Evolutionary conservation across 225 moss, liverwort and hornwort species (phyloP).

Genomic region (Marchantia polymorpha): DNA sequence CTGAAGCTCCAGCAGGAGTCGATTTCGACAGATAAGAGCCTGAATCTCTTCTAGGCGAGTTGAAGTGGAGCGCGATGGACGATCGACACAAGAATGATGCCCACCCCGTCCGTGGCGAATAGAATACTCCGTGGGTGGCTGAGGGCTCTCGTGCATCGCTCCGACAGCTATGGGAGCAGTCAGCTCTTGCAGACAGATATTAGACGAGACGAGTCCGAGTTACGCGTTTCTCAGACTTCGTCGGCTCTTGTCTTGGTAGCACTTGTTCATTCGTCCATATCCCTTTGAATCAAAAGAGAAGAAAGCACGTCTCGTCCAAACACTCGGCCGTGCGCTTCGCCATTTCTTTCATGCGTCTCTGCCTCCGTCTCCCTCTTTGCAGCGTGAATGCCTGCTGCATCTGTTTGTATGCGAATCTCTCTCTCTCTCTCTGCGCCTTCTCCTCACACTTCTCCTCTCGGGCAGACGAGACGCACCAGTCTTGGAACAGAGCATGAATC

Average conservation of each 20-base stretch:
- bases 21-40: neutral
- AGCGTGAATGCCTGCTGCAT: too few relatives aligned
- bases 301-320: neutral
- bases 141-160: neutral
- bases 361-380: too few relatives aligned
- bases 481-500: too few relatives aligned
- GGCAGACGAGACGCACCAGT: too few relatives aligned
- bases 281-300: neutral
- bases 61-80: neutral
- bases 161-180: too few relatives aligned
- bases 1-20: neutral
- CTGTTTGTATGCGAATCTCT: too few relatives aligned
- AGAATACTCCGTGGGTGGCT: too few relatives aligned
- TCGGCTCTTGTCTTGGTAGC: slow-evolving; percentile 9
- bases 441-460: too few relatives aligned
- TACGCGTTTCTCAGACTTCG: slow-evolving; percentile 3
- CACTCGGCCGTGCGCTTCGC: neutral
- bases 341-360: too few relatives aligned
- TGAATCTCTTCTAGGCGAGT: neutral
- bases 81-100: neutral
- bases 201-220: neutral
- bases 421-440: too few relatives aligned
- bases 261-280: slow-evolving; percentile 15
- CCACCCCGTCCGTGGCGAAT: neutral
- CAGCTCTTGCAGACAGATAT: neutral